Base-by-base conservation (phyloP, 139 green algal genomes). In the Volvox africanus region DNA sequence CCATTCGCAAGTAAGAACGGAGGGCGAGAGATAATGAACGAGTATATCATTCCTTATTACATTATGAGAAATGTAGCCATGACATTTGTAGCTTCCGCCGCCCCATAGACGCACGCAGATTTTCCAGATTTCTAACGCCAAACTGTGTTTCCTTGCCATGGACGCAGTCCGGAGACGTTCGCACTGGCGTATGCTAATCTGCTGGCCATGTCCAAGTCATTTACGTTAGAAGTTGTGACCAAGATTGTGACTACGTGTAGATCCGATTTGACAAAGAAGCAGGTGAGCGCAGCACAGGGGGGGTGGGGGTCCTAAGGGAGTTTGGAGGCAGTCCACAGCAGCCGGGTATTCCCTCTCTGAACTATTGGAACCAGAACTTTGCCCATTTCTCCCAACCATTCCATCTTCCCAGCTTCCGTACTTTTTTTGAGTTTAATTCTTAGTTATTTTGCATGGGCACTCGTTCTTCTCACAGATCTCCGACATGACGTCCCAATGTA, bases 101-200 rank as follows among this genome's bases (percentile, higher is more conserved):
- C 32, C 28, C 30, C 76, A 80, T 65, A 55, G 5, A 55, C 44
- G 44, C 44, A 55, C 37, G 30, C n/a, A n/a, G n/a, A n/a, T 24
- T 61, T 36, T 17, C 33, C n/a, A 82, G 18, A 17, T 35, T 24
- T 65, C 78, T 68, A 68, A 24, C 12, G 0, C 78, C 12, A 26
- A 69, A 32, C 37, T 36, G 30, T 1, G 61, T 68, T 35, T 35
- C 19, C 35, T 12, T 83, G 12, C 18, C 19, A 11, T 22, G 18
- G 30, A 62, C 35, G 26, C 89, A 89, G 81, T n/a, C 81, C 81
- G 69, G 89, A 87, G 55, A 22, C 30, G 30, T 92, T 87, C 26
- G 37, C 71, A 16, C 80, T 92, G 81, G 30, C 81, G 2, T 89
- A 61, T 82, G 37, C 81, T 44, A 85, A 89, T 32, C 81, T 92